These are phyloP conservation scores for Pseudogymnoascus sp. DNA, from an alignment of 2,329 filamentous ascomycete species.

Conservation along the genomic window DNA sequence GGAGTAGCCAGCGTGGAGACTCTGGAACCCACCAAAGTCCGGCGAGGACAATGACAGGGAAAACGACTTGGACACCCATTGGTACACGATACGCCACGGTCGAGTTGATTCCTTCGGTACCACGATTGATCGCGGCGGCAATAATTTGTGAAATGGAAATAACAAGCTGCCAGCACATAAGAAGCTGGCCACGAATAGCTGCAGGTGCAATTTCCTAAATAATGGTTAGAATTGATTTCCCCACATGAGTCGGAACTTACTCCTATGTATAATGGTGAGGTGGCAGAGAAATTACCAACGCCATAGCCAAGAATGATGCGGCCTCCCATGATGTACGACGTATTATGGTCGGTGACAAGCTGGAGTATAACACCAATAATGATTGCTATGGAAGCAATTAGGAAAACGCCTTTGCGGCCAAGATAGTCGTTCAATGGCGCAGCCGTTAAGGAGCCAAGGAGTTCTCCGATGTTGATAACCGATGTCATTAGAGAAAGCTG, in stretches of 20 bases:
- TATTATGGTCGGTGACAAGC: slow-evolving; percentile 15
- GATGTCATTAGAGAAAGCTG: slow-evolving; percentile 33
- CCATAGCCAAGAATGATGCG: slow-evolving; percentile 28
- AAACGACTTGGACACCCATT: slow-evolving; percentile 24
- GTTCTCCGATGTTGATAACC: slow-evolving; percentile 37
- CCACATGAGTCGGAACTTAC: background rate
- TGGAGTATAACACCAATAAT: slow-evolving; percentile 24
- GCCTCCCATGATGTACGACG: slow-evolving; percentile 24
- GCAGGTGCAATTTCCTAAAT: slow-evolving; percentile 29
- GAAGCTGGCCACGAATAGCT: slow-evolving; percentile 30
- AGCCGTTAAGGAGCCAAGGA: slow-evolving; percentile 33
- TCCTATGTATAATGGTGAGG: slow-evolving; percentile 35
- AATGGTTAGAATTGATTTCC: background rate
- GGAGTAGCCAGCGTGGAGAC: slow-evolving; percentile 30
- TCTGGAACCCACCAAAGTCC: slow-evolving; percentile 27
- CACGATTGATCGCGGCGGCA: slow-evolving; percentile 32
- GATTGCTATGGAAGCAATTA: slow-evolving; percentile 27
- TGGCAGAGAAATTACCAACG: slow-evolving; percentile 36
- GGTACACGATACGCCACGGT: slow-evolving; percentile 32
- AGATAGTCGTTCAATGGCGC: slow-evolving; percentile 34
- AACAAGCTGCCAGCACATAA: slow-evolving; percentile 38
- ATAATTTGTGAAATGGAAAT: slow-evolving; percentile 35
- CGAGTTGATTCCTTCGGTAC: slow-evolving; percentile 23
- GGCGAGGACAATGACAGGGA: slow-evolving; percentile 25
- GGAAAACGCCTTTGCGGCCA: slow-evolving; percentile 32